A percentile compares a stretch with the other conserved stretches of the same genome.
These are phyloP conservation scores for Echinosophora koreensis DNA, from an alignment of 306 rosid species.

Conservation along the genomic window DNA sequence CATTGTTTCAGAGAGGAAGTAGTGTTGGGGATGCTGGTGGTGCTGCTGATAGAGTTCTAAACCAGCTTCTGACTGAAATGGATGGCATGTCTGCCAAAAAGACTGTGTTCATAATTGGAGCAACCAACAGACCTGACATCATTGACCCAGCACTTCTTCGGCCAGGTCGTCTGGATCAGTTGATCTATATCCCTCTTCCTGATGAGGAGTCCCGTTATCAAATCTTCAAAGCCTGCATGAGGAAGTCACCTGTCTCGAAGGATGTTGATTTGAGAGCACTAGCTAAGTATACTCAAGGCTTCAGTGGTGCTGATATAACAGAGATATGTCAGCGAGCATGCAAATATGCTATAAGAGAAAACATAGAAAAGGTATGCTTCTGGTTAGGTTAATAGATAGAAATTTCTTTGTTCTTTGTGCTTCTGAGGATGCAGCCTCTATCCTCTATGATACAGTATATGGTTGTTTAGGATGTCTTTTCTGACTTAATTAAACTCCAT, in stretches of 20 bases:
- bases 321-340: conserved; percentile 71
- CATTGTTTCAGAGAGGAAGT: conserved; percentile 57
- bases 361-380: conserved; percentile 64
- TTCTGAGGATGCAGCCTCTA: not conserved
- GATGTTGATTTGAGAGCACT: conserved; percentile 65
- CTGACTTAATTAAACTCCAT: not conserved
- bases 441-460: not conserved
- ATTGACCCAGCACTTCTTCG: conserved; percentile 70
- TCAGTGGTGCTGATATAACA: conserved; percentile 70
- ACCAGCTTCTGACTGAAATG: conserved; percentile 69
- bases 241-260: conserved; percentile 64
- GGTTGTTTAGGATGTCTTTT: not conserved
- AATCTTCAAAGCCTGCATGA: conserved; percentile 67
- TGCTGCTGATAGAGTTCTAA: conserved; percentile 66
- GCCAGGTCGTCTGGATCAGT: conserved; percentile 69
- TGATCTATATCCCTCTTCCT: conserved; percentile 73
- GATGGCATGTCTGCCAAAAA: conserved; percentile 69
- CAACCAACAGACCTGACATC: conserved; percentile 68
- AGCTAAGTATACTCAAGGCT: conserved; percentile 63
- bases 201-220: conserved; percentile 63
- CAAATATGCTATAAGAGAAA: conserved; percentile 71
- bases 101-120: conserved; percentile 69
- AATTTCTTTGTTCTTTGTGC: not conserved
- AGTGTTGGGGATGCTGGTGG: conserved; percentile 68
- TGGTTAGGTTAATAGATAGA: not conserved